Conservation (phyloP, 768 basidiomycete genomes). For the Leccinellum albellum region DNA sequence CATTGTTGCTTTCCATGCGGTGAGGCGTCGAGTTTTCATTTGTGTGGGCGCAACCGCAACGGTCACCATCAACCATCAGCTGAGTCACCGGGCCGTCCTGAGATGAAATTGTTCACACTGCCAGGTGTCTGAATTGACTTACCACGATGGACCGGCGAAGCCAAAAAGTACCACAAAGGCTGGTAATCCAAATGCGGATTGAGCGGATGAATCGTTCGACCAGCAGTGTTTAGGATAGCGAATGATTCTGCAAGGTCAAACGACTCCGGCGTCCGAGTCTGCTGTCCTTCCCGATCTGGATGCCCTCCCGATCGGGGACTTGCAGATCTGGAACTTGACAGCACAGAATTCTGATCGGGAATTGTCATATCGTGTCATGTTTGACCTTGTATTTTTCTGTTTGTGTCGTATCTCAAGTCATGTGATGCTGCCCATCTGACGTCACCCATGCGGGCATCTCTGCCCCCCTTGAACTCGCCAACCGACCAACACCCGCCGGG, state of each 20-base stretch:
- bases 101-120: constrained; percentile 12
- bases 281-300: constrained; percentile 23
- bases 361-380: constrained; percentile 17
- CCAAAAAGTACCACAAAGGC: background rate
- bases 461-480: background rate
- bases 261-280: constrained; percentile 1
- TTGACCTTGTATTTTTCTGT: constrained; percentile 17
- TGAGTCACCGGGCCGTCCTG: constrained; percentile 6
- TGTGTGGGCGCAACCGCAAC: constrained; percentile 18
- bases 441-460: constrained; percentile 13
- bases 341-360: constrained; percentile 34
- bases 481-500: background rate
- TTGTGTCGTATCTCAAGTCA: constrained; percentile 14
- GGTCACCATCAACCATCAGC: constrained; percentile 7
- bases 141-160: constrained; percentile 8
- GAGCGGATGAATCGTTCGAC: background rate
- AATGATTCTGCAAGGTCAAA: background rate
- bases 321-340: constrained; percentile 27
- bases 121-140: background rate
- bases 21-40: constrained; percentile 26
- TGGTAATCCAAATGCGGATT: background rate
- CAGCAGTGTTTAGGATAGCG: background rate
- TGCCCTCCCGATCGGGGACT: constrained; percentile 13
- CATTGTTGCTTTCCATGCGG: constrained; percentile 8
- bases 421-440: constrained; percentile 20